Percentiles rank a stretch among this genome's conserved stretches.
Evolutionary conservation across 2,329 filamentous ascomycete species (phyloP).

Genomic region (Acarospora socialis): DNA sequence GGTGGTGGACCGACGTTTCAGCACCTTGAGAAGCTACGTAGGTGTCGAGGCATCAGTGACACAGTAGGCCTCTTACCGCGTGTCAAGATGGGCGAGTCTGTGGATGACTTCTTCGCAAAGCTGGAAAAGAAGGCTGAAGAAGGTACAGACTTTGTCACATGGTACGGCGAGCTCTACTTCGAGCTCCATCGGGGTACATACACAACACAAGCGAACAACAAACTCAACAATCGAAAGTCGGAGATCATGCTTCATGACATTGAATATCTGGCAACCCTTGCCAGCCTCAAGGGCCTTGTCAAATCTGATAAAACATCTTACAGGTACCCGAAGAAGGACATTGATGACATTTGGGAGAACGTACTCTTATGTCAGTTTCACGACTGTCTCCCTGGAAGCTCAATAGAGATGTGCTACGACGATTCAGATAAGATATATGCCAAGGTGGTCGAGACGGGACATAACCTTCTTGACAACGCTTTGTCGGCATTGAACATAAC

Average conservation of each 20-base stretch:
- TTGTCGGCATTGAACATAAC: conserved; percentile 52
- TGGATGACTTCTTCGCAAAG: conserved; percentile 85
- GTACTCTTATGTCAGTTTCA: conserved; percentile 93
- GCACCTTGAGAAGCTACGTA: conserved; percentile 84
- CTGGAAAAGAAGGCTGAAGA: conserved; percentile 61
- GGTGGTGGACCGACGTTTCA: conserved; percentile 90
- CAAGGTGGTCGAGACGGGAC: conserved; percentile 63
- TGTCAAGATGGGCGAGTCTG: conserved; percentile 74
- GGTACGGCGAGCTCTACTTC: conserved; percentile 97
- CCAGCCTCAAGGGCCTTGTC: conserved; percentile 59
- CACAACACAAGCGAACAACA: conserved; percentile 95
- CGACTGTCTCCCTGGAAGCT: conserved; percentile 87
- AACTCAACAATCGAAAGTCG: conserved; percentile 76
- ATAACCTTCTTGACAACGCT: conserved; percentile 56
- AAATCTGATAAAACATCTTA: too few relatives aligned
- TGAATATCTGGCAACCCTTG: conserved; percentile 75
- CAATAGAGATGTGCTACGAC: conserved; percentile 96
- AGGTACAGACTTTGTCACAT: conserved; percentile 67
- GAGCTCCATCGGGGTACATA: conserved; percentile 95
- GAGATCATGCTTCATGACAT: conserved; percentile 78
- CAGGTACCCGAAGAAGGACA: conserved; percentile 83
- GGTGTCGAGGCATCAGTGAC: conserved; percentile 84
- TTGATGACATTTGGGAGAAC: conserved; percentile 91
- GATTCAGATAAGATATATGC: conserved; percentile 86
- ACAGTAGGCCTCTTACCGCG: conserved; percentile 70